phyloP scores from a whole-genome alignment of 768 basidiomycete species.

The Boletus rubescentipes region DNA sequence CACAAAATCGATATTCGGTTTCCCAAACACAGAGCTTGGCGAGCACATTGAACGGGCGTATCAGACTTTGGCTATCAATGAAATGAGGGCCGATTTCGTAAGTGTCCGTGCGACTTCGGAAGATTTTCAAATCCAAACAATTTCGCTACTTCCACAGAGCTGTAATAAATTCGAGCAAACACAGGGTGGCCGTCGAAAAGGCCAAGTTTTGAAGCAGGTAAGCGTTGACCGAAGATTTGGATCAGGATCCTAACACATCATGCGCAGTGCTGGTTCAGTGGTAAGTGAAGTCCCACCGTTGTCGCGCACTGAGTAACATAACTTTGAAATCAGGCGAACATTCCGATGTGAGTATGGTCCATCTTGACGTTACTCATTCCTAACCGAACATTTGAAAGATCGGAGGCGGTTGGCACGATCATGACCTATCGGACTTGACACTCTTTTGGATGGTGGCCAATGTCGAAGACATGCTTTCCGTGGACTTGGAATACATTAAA shows the following conservation, averaged over 20 bases:
- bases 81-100: constrained; percentile 68
- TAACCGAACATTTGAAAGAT: constrained; percentile 39
- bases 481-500: constrained; percentile 54
- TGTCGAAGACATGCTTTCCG: constrained; percentile 51
- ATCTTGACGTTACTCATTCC: background rate
- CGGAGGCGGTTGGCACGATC: constrained; percentile 66
- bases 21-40: constrained; percentile 58
- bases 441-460: constrained; percentile 66
- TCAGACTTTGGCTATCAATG: constrained; percentile 70
- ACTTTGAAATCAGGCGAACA: constrained; percentile 28
- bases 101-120: constrained; percentile 18
- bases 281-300: constrained; percentile 34
- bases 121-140: background rate
- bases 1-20: constrained; percentile 58
- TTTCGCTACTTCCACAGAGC: constrained; percentile 35
- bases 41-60: constrained; percentile 64
- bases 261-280: constrained; percentile 68
- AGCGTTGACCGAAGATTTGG: constrained; percentile 6
- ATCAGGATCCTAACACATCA: constrained; percentile 5
- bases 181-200: constrained; percentile 47
- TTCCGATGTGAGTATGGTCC: constrained; percentile 17
- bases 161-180: constrained; percentile 66
- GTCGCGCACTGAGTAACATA: background rate
- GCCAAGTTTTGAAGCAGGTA: constrained; percentile 64
- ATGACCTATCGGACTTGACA: constrained; percentile 66